phyloP scores from a whole-genome alignment of 108 stramenopile genomes.

The Cyclostephanos invisitatus region DNA sequence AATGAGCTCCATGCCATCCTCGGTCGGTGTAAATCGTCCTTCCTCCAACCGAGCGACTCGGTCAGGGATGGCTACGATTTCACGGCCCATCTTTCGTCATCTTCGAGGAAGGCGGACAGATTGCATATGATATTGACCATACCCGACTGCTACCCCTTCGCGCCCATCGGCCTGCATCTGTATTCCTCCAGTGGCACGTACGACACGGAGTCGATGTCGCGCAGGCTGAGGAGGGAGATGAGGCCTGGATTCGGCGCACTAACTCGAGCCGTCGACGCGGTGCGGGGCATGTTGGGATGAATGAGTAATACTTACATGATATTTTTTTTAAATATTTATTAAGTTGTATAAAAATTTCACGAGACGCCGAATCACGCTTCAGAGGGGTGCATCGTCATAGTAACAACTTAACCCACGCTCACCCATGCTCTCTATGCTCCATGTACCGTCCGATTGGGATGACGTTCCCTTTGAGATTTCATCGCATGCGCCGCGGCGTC shows the following conservation, averaged over 20 bases:
- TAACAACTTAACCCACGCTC: too few species aligned
- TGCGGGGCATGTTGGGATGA: slow-evolving; percentile 3
- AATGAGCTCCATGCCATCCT: slow-evolving; percentile 35
- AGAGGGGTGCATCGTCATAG: too few species aligned
- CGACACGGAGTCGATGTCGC: slow-evolving; percentile 52
- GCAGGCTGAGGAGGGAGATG: slow-evolving; percentile 53
- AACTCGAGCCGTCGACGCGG: slow-evolving; percentile 59
- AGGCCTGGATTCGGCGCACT: slow-evolving; percentile 78
- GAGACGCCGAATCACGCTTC: too few species aligned
- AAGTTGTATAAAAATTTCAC: neutral
- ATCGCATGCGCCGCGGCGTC: slow-evolving; percentile 63
- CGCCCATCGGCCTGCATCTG: slow-evolving; percentile 50
- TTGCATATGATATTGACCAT: slow-evolving; percentile 56
- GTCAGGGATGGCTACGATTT: slow-evolving; percentile 37
- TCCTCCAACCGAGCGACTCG: slow-evolving; percentile 40
- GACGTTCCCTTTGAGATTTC: slow-evolving; percentile 63
- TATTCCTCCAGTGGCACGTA: slow-evolving; percentile 45
- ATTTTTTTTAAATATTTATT: neutral
- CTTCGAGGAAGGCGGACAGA: slow-evolving; percentile 18
- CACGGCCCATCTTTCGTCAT: slow-evolving; percentile 49
- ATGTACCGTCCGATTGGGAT: slow-evolving; percentile 69
- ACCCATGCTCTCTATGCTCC: too few species aligned
- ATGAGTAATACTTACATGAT: neutral
- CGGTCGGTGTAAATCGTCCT: slow-evolving; percentile 32
- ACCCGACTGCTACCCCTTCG: slow-evolving; percentile 65